Evolutionary conservation across 306 rosid genomes (phyloP).

Genomic region (Begonia peltatifolia): DNA sequence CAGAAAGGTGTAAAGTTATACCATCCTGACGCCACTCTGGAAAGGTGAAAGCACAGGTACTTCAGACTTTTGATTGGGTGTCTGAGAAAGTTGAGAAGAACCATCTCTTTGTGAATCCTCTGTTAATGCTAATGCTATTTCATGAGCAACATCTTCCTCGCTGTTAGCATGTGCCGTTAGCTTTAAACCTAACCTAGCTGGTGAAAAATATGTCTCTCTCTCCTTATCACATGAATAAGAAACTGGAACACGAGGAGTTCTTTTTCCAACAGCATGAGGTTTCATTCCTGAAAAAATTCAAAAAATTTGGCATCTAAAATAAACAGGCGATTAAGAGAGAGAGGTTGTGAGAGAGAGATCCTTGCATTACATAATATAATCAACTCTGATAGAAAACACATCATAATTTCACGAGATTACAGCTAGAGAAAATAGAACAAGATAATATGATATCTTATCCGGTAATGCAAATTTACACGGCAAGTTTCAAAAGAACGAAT

Average conservation of each 20-base stretch:
- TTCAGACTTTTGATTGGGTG: constrained; percentile 37
- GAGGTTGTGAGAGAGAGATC: no score
- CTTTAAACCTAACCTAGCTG: constrained; percentile 44
- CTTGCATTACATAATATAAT: no score
- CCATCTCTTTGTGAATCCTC: constrained; percentile 76
- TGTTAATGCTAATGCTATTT: constrained; percentile 64
- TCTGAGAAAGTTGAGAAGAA: constrained; percentile 45
- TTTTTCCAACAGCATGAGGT: constrained; percentile 84
- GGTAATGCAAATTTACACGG: no score
- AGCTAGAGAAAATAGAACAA: no score
- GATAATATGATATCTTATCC: no score
- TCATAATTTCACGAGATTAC: no score
- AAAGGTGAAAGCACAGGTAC: constrained; percentile 37
- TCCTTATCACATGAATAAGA: constrained; percentile 48
- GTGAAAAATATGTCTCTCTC: constrained; percentile 37
- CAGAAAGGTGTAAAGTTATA: constrained; percentile 8
- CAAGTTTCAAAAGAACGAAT: background rate
- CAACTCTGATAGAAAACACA: no score
- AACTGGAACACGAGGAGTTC: constrained; percentile 90
- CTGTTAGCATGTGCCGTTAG: constrained; percentile 23
- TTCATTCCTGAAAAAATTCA: constrained; percentile 47
- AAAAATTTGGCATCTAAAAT: constrained; percentile 6
- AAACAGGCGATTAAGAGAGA: no score
- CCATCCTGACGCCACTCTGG: constrained; percentile 46
- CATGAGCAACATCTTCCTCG: constrained; percentile 52